These are phyloP conservation scores for Paxillus ammoniavirescens DNA, from an alignment of 768 basidiomycete species.

Conservation along the genomic window DNA sequence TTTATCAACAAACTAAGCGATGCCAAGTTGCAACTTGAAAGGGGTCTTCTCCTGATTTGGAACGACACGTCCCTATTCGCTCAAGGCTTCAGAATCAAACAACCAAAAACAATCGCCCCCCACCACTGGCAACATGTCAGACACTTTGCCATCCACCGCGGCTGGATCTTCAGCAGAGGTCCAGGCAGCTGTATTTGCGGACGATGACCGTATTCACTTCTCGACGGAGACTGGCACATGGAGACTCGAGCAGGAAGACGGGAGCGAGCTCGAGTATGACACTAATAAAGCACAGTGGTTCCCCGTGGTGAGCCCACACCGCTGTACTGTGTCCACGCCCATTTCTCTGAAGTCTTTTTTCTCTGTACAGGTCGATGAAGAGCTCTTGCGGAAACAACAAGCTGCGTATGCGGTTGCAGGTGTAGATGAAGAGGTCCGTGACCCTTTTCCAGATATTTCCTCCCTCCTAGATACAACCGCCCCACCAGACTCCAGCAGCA, in stretches of 20 bases:
- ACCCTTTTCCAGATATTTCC: conserved; percentile 15
- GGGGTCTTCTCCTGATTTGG: no score
- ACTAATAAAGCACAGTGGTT: conserved; percentile 74
- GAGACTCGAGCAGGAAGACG: conserved; percentile 89
- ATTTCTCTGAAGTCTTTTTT: background rate
- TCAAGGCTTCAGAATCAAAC: conserved; percentile 30
- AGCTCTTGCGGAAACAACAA: conserved; percentile 85
- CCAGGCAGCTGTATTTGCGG: conserved; percentile 68
- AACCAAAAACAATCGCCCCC: conserved; percentile 34
- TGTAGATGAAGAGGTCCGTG: conserved; percentile 87
- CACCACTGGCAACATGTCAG: conserved; percentile 21
- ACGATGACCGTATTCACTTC: conserved; percentile 82
- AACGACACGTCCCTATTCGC: no score
- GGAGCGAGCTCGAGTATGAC: conserved; percentile 90
- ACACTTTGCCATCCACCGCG: conserved; percentile 44
- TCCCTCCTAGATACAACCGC: conserved; percentile 22
- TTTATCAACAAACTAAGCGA: no score
- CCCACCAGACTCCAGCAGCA: conserved; percentile 74
- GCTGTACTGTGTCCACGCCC: background rate
- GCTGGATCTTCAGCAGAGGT: conserved; percentile 53
- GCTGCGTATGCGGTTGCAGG: conserved; percentile 91
- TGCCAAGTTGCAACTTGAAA: no score
- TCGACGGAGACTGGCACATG: conserved; percentile 74
- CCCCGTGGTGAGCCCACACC: conserved; percentile 61
- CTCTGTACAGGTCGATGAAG: conserved; percentile 73